Percentiles rank a stretch among this genome's conserved stretches.
phyloP scores from a whole-genome alignment of 2,329 filamentous ascomycete species.

The Colletotrichum tamarilloi region DNA sequence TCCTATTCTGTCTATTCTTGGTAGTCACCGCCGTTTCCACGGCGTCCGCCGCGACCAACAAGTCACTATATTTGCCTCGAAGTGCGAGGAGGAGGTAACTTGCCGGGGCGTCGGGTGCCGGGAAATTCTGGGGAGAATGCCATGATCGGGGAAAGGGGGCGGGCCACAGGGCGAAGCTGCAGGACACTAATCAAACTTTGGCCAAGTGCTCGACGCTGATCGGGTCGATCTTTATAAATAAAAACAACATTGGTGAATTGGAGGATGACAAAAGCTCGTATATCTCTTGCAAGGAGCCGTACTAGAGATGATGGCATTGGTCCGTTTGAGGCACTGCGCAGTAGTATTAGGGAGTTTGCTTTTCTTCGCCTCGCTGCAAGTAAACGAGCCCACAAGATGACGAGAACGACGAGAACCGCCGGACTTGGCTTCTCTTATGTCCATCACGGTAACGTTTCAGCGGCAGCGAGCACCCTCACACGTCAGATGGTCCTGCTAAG shows the following conservation, averaged over 20 bases:
- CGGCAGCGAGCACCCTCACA: not conserved
- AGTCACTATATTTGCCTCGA: not conserved
- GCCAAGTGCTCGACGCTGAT: slow-evolving; percentile 13
- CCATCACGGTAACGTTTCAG: slow-evolving; percentile 10
- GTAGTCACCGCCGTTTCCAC: not conserved
- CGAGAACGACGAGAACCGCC: not conserved
- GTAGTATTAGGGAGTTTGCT: not conserved
- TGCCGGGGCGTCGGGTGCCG: not conserved
- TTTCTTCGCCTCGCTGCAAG: not conserved
- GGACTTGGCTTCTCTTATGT: not conserved
- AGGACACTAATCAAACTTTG: slow-evolving; percentile 22
- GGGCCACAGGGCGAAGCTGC: not conserved
- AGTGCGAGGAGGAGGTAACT: not conserved
- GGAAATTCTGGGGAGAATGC: not conserved
- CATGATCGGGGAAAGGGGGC: not conserved
- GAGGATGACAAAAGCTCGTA: not conserved
- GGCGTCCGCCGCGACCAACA: not conserved
- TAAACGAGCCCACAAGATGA: not conserved
- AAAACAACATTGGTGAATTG: not conserved
- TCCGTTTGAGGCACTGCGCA: not conserved
- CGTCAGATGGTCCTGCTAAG: not conserved
- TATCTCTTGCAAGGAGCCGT: not conserved
- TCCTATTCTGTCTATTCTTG: slow-evolving; percentile 12
- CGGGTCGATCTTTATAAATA: slow-evolving; percentile 26
- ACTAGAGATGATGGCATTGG: not conserved